Base-by-base conservation (phyloP, 257 asterid genomes). In the Anisodus tanguticus region DNA sequence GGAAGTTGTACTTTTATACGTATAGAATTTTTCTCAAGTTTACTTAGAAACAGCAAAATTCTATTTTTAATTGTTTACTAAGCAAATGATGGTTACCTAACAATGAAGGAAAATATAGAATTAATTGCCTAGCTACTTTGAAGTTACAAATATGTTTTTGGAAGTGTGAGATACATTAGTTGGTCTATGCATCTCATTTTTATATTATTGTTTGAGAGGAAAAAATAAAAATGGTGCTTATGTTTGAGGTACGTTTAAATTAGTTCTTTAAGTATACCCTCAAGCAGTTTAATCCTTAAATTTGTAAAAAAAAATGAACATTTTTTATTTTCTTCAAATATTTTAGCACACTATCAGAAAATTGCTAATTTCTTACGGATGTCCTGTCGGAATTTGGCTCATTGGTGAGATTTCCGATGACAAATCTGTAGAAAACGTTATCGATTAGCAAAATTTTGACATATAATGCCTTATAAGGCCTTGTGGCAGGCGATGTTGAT, bases 121-220 rank as follows among this genome's bases (percentile, higher is more conserved):
- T 76, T 76, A 49, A 49, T 51, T 76, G 63, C 63, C 47, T 12
- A 76, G 81, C 81, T 76, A 76, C 81, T 76, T 76, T 1, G 63
- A 51, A 74, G 63, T 76, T 49, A 76, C 51, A 51, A 76, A 51
- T 76, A 51, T 76, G 47, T 76, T 76, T 26, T 54, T 4, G 45
- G 2, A 76, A 26, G 47, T 76, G 47, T 49, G 63, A 51, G 63
- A 76, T 76, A 51, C 63, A 76, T 76, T 51, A 76, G 26, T 51
- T 51, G 81, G 63, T 76, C 47, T 76, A 76, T 76, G 47, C 63
- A 76, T 76, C 81, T 76, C 47, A 51, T 7, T 12, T 51, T 13
- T 5, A 76, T 76, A 76, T 76, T 22, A 26, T 63, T 26, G 31
- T 66, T 66, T 66, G 47, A 11, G 19, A 35, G 1, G 35, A 5